Conservation (phyloP, 1,284 basidiomycete genomes). For the Hemileia vastatrix region DNA sequence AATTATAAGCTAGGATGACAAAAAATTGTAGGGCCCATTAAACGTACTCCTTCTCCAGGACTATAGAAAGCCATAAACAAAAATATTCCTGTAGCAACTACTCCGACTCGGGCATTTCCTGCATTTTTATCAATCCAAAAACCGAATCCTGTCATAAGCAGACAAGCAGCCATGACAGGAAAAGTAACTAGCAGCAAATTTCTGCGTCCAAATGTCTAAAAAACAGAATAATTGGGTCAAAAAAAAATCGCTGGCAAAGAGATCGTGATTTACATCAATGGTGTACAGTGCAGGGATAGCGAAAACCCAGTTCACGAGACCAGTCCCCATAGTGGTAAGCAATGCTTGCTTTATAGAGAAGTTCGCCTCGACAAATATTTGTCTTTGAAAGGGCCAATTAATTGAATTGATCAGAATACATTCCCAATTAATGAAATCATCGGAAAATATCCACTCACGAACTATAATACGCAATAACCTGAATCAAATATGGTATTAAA, state of each 20-base stretch:
- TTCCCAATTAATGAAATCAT: conserved; percentile 46
- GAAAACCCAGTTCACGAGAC: conserved; percentile 52
- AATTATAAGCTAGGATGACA: conserved; percentile 45
- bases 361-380: conserved; percentile 55
- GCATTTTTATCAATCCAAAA: conserved; percentile 69
- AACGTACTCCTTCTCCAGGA: conserved; percentile 47
- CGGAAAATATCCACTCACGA: conserved; percentile 2
- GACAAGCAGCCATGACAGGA: conserved; percentile 57
- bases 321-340: conserved; percentile 56
- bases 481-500: conserved; percentile 33
- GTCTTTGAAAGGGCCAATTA: not conserved
- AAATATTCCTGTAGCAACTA: conserved; percentile 43
- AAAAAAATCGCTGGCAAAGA: not conserved
- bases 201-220: conserved; percentile 55
- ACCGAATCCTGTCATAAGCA: conserved; percentile 57
- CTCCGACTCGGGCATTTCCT: conserved; percentile 60
- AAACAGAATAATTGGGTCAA: not conserved
- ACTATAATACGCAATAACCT: conserved; percentile 53
- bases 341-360: conserved; percentile 51
- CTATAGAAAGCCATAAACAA: conserved; percentile 46
- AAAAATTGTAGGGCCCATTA: conserved; percentile 55
- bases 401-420: not conserved
- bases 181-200: conserved; percentile 59
- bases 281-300: conserved; percentile 47
- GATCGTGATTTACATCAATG: conserved; percentile 46